Evolutionary conservation across 257 asterid genomes (phyloP).

Genomic region (Anisodus tanguticus): DNA sequence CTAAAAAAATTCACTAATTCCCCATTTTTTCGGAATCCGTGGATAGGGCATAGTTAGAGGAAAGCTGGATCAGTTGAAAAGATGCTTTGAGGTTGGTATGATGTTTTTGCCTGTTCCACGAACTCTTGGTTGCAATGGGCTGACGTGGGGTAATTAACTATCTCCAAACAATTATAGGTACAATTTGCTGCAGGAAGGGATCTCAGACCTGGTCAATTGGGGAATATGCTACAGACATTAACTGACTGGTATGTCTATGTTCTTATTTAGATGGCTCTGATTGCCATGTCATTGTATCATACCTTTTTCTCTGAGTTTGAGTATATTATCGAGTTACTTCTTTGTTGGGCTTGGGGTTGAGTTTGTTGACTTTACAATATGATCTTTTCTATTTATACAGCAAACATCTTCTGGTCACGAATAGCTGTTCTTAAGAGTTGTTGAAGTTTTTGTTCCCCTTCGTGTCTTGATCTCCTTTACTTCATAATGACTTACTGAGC

Average conservation of each 20-base stretch:
- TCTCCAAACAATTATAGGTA: slow-evolving; percentile 58
- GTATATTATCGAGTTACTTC: slow-evolving; percentile 20
- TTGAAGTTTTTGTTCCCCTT: neutral
- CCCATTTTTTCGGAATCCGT: slow-evolving; percentile 24
- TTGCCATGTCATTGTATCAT: neutral
- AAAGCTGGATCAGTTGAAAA: slow-evolving; percentile 92
- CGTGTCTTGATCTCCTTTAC: neutral
- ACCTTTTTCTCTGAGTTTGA: neutral
- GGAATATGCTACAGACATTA: slow-evolving; percentile 74
- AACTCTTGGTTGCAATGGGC: slow-evolving; percentile 12
- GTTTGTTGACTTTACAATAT: neutral
- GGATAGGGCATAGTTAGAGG: slow-evolving; percentile 94
- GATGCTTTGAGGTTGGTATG: slow-evolving; percentile 90
- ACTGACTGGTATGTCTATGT: slow-evolving; percentile 61
- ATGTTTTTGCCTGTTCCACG: slow-evolving; percentile 28
- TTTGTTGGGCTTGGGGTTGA: neutral
- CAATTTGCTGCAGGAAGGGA: slow-evolving; percentile 99
- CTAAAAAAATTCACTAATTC: neutral
- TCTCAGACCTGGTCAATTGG: slow-evolving; percentile 90
- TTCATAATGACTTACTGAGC: slow-evolving; percentile 17
- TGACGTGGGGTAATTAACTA: slow-evolving; percentile 25
- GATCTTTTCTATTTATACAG: neutral
- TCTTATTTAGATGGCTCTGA: slow-evolving; percentile 18
- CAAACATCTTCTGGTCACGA: neutral
- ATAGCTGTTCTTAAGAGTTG: slow-evolving; percentile 18